Conservation (phyloP, 2,329 filamentous ascomycete species). For the Talaromyces pinophilus region DNA sequence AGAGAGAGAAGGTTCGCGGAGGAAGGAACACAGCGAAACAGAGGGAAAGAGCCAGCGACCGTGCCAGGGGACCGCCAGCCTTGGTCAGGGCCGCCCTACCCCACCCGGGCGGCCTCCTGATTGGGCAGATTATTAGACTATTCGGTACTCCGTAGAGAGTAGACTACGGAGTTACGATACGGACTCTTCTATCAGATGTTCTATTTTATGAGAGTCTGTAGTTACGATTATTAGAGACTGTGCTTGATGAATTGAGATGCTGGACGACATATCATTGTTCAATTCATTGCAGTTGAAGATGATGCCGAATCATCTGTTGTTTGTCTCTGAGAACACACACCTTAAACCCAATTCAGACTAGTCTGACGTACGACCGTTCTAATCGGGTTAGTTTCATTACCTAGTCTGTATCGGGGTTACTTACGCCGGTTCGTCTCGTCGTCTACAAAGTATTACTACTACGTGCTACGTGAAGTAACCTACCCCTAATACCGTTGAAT, state of each 20-base stretch:
- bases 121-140: neutral
- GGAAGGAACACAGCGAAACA: slow-evolving; percentile 15
- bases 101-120: neutral
- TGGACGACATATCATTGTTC: neutral
- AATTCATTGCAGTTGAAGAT: neutral
- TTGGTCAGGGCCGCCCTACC: slow-evolving; percentile 14
- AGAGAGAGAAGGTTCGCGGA: slow-evolving; percentile 19
- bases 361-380: neutral
- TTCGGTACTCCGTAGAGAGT: neutral
- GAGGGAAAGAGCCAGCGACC: slow-evolving; percentile 34
- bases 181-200: neutral
- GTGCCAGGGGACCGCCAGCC: slow-evolving; percentile 30
- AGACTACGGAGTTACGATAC: neutral
- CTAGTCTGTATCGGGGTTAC: neutral
- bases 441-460: too few relatives aligned
- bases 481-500: neutral
- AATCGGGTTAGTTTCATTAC: slow-evolving; percentile 1
- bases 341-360: neutral
- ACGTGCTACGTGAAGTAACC: neutral
- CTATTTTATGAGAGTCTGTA: neutral
- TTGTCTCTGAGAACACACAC: neutral
- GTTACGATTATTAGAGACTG: neutral
- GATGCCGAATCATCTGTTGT: neutral
- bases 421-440: neutral
- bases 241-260: neutral